phyloP scores from a whole-genome alignment of 176 grass and related monocot species.

The Oryza longistaminata region DNA sequence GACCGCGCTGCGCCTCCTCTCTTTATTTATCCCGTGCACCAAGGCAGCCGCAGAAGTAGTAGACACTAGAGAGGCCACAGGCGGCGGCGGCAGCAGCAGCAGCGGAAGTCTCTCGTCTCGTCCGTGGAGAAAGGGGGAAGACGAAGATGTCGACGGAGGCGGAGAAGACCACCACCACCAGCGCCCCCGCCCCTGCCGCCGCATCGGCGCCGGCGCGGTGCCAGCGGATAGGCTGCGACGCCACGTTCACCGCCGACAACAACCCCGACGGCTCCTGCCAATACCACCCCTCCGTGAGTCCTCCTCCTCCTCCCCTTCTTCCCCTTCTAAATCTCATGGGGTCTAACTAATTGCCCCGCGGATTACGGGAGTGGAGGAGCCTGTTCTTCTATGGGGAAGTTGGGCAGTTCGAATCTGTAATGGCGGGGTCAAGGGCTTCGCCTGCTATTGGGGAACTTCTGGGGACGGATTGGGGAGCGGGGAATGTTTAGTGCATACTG shows the following conservation, averaged over 20 bases:
- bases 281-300: constrained; percentile 81
- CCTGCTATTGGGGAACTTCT: not conserved
- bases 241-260: constrained; percentile 69
- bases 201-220: constrained; percentile 49
- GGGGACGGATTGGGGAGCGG: not conserved
- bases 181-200: not conserved
- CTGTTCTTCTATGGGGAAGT: not conserved
- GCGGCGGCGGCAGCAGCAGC: not conserved
- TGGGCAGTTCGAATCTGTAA: not conserved
- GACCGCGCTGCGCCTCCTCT: not conserved
- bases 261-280: constrained; percentile 82
- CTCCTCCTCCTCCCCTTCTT: not conserved
- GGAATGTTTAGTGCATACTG: not conserved
- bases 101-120: not conserved
- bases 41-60: not conserved
- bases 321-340: not conserved
- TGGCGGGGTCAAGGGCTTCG: not conserved
- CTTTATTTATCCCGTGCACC: constrained; percentile 6
- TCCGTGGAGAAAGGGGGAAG: not conserved
- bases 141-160: constrained; percentile 47
- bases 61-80: too few relatives aligned
- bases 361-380: not conserved
- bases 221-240: constrained; percentile 92
- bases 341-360: not conserved
- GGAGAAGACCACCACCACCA: constrained; percentile 34